Base-by-base conservation (phyloP, 2,329 filamentous ascomycete genomes). In the Madurella fahalii region DNA sequence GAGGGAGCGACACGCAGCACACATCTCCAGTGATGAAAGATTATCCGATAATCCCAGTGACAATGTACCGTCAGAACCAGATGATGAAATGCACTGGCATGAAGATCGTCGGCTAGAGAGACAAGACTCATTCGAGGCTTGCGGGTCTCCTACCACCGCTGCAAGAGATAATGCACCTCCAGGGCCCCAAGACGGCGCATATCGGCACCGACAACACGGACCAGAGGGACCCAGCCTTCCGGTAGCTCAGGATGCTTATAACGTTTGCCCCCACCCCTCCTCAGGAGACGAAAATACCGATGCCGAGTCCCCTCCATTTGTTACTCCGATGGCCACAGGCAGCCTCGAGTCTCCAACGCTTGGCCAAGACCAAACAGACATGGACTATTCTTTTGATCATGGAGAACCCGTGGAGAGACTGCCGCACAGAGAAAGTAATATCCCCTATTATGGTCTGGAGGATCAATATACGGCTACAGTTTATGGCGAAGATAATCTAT, bases 401-500 rank as follows among this genome's bases (percentile, higher is more conserved):
- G 54, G 53, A 16, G 57, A 54, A 37, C 32, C 50, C 2, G 34
- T 50, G 25, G 41, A 9, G 4, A 4, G 11, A 3, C 20, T 43
- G 2, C 7, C 31, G 9, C 15, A 48, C 9, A 12, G 5, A 1
- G 25, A 13, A 12, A 30, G 31, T 12, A 31, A 18, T 18, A 5
- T 25, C 2, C 20, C 57, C 30, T 20, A 59, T 42, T 37, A 57
- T 51, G 46, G 61, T 43, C 7, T 57, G 18, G 58, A 58, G n/a
- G 60, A 59, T 9, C 67, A 69, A 15, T 63, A 68, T 39, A 63
- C 64, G 1, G 62, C 62, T n/a, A 72, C 69, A 0, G 68, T 71
- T 7, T 60, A 69, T 9, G 71, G 70, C 7, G 62, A 69, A 7
- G 67, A 72, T 9, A 60, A 65, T 13, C 59, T 71, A 12, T 72